Base-by-base conservation (phyloP, 106 monocot genomes). In the Xerophyta viscosa region DNA sequence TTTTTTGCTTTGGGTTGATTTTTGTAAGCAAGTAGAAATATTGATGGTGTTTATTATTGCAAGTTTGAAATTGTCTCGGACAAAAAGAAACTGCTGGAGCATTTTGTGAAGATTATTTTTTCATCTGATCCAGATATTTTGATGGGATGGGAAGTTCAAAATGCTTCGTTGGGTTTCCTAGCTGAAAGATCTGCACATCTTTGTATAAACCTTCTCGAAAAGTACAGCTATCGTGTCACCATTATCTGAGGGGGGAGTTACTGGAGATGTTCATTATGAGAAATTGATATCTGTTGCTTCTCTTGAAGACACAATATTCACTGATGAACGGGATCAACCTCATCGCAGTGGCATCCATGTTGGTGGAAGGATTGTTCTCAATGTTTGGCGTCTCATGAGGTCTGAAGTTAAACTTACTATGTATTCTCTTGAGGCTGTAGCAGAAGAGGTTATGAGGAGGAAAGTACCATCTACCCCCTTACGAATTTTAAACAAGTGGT, bases 341-440 rank as follows among this genome's bases (percentile, higher is more conserved):
- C 96, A 96, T 79, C 81, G 66, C 11, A 85, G 89, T 72, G 89
- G 96, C 51, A 73, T 96, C 57, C 96, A 96, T 82, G 85, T 96
- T 50, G 64, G 75, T 52, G 96, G 96, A 67, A 85, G 96, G 71
- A 96, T 96, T 66, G 88, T 96, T 45, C 88, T 96, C 44, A 89
- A 96, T 79, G 56, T 96, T 60, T 96, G 96, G 96, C 63, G 85
- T 10, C 78, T 96, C 31, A 82, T 96, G 70, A 80, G 85, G 50
- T 46, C 76, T 68, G 96, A 96, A 65, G 54, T 96, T 24, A 89
- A 84, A 54, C 78, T 96, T 31, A 81, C 77, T 60, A 73, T 85
- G 72, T 89, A 96, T 47, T 68, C 53, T 50, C 18, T 76, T 66
- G 96, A 96, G 68, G 75, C 96, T 70, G 96, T 96, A 41, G 82